phyloP scores from a whole-genome alignment of 148 eudicot species.

The Fagopyrum homotropicum region DNA sequence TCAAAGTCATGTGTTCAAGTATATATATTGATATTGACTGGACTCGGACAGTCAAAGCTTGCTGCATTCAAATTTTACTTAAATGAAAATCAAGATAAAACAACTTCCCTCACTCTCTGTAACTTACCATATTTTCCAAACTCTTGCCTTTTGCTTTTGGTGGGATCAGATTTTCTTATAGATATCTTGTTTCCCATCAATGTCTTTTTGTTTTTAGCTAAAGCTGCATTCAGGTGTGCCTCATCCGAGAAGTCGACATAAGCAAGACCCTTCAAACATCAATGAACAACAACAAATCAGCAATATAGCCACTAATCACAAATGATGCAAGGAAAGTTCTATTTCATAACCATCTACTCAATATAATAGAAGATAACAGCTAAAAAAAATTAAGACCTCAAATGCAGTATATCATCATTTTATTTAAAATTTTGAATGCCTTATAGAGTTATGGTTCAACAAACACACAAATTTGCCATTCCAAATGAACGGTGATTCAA shows the following conservation, averaged over 20 bases:
- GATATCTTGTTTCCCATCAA: slow-evolving; percentile 61
- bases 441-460: neutral
- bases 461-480: neutral
- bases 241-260: slow-evolving; percentile 90
- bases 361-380: neutral
- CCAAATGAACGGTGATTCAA: neutral
- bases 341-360: neutral
- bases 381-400: neutral
- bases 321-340: neutral
- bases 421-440: neutral
- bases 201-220: slow-evolving; percentile 59
- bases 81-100: neutral
- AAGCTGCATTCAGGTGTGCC: slow-evolving; percentile 67
- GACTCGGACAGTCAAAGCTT: neutral
- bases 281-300: neutral
- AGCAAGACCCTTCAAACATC: slow-evolving; percentile 67
- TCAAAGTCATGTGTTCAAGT: neutral
- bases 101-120: slow-evolving; percentile 27
- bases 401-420: neutral
- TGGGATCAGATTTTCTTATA: slow-evolving; percentile 80
- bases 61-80: neutral
- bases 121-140: slow-evolving; percentile 25
- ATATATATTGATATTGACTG: neutral
- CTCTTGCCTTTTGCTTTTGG: slow-evolving; percentile 36
- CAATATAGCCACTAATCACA: neutral